phyloP scores from a whole-genome alignment of 1,284 basidiomycete genomes.

The Apiotrichum domesticum region DNA sequence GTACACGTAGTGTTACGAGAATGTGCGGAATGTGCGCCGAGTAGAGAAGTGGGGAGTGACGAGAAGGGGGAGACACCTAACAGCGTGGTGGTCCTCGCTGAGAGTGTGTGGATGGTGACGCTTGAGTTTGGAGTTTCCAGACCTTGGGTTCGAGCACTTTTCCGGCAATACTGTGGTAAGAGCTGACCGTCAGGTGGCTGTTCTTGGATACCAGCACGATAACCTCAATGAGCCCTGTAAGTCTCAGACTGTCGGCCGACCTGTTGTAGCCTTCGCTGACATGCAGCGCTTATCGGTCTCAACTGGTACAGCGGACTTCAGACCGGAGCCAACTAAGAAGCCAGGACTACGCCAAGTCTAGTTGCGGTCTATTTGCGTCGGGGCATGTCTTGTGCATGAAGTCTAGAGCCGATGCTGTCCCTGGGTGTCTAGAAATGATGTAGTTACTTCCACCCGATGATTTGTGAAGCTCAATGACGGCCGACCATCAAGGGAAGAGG shows the following conservation, averaged over 20 bases:
- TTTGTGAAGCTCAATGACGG: too few species aligned
- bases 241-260: slow-evolving; percentile 3
- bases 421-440: too few species aligned
- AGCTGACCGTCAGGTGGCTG: slow-evolving; percentile 29
- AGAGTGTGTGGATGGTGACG: too few species aligned
- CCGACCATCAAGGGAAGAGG: too few species aligned
- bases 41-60: neutral
- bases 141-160: too few species aligned
- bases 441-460: too few species aligned
- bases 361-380: too few species aligned
- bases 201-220: slow-evolving; percentile 48
- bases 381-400: too few species aligned
- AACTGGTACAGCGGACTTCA: slow-evolving; percentile 47
- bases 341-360: too few species aligned
- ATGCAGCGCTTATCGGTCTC: slow-evolving; percentile 40
- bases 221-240: slow-evolving; percentile 46
- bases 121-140: too few species aligned
- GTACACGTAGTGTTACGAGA: slow-evolving; percentile 3
- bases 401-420: too few species aligned
- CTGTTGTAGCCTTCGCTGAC: slow-evolving; percentile 9
- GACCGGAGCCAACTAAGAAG: slow-evolving; percentile 19
- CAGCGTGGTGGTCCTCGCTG: neutral
- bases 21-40: neutral
- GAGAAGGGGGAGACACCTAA: neutral
- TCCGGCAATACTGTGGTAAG: too few species aligned